Percentiles rank a stretch among this genome's conserved stretches.
Conservation (phyloP, 148 eudicot genomes). For the Dianthus caryophyllus region DNA sequence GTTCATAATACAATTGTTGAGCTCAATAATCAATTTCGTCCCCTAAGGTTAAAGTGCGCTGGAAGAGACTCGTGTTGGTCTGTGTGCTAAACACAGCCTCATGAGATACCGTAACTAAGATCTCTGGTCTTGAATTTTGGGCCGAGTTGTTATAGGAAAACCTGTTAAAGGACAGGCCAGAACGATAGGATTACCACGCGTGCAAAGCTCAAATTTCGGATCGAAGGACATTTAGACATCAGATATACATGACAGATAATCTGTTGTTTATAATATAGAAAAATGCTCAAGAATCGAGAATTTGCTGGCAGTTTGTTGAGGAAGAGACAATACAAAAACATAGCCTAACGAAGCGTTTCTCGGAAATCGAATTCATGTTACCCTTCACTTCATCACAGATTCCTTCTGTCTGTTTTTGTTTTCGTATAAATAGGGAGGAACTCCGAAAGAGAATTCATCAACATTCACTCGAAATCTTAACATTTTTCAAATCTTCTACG, state of each 20-base stretch:
- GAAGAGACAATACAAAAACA: conserved; percentile 25
- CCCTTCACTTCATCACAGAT: conserved; percentile 8
- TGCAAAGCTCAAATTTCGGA: not conserved
- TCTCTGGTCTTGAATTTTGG: no score
- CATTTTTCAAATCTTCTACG: conserved; percentile 3
- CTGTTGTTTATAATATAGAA: not conserved
- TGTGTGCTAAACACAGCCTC: no score
- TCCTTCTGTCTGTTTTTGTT: conserved; percentile 21
- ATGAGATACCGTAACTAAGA: no score
- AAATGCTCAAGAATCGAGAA: no score
- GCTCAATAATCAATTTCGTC: no score
- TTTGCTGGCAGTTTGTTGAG: conserved; percentile 22
- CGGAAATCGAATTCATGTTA: conserved; percentile 7
- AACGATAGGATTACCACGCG: not conserved
- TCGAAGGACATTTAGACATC: not conserved
- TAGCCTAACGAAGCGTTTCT: conserved; percentile 6
- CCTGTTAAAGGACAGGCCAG: not conserved
- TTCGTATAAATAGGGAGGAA: conserved; percentile 17
- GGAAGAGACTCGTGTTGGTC: no score
- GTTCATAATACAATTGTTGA: no score
- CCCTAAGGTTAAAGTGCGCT: no score
- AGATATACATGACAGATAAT: not conserved
- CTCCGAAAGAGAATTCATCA: conserved; percentile 3
- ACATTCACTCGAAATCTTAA: conserved; percentile 14
- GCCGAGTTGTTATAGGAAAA: no score